Base-by-base conservation (phyloP, 1,284 basidiomycete species). In the Schizopora paradoxa region DNA sequence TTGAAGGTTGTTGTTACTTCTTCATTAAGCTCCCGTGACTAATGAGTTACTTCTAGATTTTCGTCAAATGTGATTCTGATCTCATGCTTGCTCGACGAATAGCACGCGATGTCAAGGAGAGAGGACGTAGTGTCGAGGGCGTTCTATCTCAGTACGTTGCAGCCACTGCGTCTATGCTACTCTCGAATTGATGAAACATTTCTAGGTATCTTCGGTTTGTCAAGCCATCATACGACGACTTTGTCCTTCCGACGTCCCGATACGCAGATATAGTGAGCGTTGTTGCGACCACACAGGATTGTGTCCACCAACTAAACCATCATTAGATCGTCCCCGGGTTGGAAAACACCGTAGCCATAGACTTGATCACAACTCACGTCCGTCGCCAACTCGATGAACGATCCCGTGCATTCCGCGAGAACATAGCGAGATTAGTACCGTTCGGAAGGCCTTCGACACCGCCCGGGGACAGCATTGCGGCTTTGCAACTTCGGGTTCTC, bases 11-110 rank as follows among this genome's bases (percentile, higher is more conserved):
- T 59, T 63, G 6, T 45, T 14, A 2, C 43, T 44, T 26, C 32
- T 16, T 41, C 29, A 51, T 23, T 10, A 23, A 23, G 16, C 40
- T 23, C n/a, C n/a, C n/a, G n/a, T n/a, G n/a, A n/a, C n/a, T n/a
- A n/a, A n/a, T 51, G 28, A 7, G 11, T 26, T 22, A 8, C 25
- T 16, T 28, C 22, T 41, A 89, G 86, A 72, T 88, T 2, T 89
- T 86, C 51, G 83, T 88, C 5, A 85, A 88, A 74, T 93, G 91
- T 45, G 95, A 98, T 61, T 87, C 92, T 2, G 95, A 99, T 62
- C 69, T 98, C 10, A 99, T 99, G 95, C 82, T 99, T 34, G 93
- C 95, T 2, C 77, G 95, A 41, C 81, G 95, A 27, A 88, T 99
- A 50, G 74, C 79, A 53, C 74, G 95, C 47, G 95, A 99, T 58